A percentile compares a stretch with the other conserved stretches of the same genome.
These are phyloP conservation scores for Fusarium aywerte DNA, from an alignment of 2,329 filamentous ascomycete genomes.

Conservation along the genomic window DNA sequence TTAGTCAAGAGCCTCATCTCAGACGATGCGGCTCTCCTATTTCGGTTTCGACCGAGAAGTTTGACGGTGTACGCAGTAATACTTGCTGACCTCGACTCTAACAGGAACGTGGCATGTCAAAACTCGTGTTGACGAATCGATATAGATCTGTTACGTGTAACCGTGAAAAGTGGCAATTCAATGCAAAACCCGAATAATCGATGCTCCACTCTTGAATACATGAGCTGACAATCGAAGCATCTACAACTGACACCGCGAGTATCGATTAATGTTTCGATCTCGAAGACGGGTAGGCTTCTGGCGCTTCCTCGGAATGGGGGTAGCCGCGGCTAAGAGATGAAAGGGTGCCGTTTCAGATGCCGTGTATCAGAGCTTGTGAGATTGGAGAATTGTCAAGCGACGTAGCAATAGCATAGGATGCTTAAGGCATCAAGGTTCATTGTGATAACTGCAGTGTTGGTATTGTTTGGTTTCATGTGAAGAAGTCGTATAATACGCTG, in stretches of 20 bases:
- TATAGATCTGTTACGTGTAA: conserved; percentile 21
- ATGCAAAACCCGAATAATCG: conserved; percentile 9
- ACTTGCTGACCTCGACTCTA: conserved; percentile 20
- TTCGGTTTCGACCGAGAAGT: conserved; percentile 31
- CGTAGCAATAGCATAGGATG: not conserved
- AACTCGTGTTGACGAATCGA: conserved; percentile 20
- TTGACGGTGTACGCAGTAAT: conserved; percentile 15
- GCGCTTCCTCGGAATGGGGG: conserved; percentile 24
- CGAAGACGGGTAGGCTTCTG: conserved; percentile 26
- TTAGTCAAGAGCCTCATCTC: conserved; percentile 33
- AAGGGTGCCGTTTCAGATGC: conserved; percentile 15
- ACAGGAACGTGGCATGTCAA: conserved; percentile 10
- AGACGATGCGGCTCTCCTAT: conserved; percentile 30
- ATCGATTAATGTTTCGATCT: conserved; percentile 18
- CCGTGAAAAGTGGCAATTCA: conserved; percentile 25
- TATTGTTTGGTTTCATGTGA: conserved; percentile 5
- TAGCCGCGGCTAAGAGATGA: conserved; percentile 22
- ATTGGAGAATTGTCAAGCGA: conserved; percentile 4
- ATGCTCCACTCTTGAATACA: conserved; percentile 35
- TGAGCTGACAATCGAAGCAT: conserved; percentile 11
- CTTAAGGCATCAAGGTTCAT: not conserved
- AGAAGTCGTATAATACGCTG: not conserved
- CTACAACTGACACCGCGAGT: conserved; percentile 10
- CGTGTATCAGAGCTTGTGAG: conserved; percentile 8
- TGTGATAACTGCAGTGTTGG: conserved; percentile 1